phyloP scores from a whole-genome alignment of 257 asterid genomes.

The Scutellaria barbata region DNA sequence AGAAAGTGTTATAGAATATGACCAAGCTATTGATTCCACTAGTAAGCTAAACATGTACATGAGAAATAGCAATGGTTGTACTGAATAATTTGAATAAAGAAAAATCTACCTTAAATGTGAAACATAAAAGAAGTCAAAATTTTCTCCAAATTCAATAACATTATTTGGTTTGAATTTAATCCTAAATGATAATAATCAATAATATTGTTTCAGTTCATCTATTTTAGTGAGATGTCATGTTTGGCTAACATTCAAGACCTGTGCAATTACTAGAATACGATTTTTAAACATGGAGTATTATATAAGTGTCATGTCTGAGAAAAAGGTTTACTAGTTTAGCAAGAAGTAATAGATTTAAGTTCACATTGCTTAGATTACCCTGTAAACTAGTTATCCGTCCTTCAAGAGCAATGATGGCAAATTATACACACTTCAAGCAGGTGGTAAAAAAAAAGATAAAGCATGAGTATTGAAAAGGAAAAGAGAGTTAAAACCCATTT shows the following conservation, averaged over 20 bases:
- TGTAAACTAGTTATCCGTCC: constrained; percentile 1
- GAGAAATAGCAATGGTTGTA: neutral
- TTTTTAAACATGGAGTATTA: neutral
- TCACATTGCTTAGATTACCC: constrained; percentile 4
- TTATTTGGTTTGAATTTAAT: neutral
- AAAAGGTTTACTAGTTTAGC: neutral
- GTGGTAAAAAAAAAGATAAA: neutral
- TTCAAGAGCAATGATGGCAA: neutral
- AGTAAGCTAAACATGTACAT: neutral
- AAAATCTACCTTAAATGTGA: neutral
- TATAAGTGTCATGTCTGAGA: neutral
- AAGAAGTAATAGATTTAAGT: neutral
- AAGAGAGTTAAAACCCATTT: constrained; percentile 1
- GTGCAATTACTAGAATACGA: constrained; percentile 2
- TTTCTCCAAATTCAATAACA: neutral
- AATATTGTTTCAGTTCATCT: neutral
- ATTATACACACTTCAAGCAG: neutral
- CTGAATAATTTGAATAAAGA: neutral
- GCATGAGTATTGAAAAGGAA: no score
- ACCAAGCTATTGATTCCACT: neutral
- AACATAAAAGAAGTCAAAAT: neutral
- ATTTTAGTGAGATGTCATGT: neutral
- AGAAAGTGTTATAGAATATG: constrained; percentile 4
- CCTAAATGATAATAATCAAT: neutral
- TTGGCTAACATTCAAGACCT: neutral